These are phyloP conservation scores for Ceriops decandra DNA, from an alignment of 345 rosid genomes.

Conservation along the genomic window DNA sequence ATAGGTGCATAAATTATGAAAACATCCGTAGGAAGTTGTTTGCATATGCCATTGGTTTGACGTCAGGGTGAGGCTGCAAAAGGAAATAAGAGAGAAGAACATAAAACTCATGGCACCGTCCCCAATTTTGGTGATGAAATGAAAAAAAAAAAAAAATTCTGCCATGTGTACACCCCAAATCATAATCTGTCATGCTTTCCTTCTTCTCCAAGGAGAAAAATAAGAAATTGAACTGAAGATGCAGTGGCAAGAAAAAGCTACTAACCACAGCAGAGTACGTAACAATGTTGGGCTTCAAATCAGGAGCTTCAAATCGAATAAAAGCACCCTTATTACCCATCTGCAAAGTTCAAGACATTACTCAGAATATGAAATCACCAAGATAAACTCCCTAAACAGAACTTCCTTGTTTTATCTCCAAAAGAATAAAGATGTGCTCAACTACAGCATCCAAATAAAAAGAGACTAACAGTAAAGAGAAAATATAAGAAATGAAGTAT, in stretches of 20 bases:
- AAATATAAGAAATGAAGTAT: no score
- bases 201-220: background rate
- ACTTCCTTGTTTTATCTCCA: no score
- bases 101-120: background rate
- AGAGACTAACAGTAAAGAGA: no score
- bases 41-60: constrained; percentile 97
- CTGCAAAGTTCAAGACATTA: constrained; percentile 40
- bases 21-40: constrained; percentile 53
- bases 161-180: background rate
- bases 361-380: background rate
- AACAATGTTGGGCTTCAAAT: constrained; percentile 83
- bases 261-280: constrained; percentile 97
- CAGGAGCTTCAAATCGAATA: constrained; percentile 87
- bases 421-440: no score
- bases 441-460: no score
- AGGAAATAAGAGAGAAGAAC: background rate
- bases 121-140: no score
- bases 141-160: background rate
- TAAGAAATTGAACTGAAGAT: background rate
- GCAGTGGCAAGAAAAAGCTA: constrained; percentile 6
- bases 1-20: constrained; percentile 5
- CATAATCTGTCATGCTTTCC: no score
- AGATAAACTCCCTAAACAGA: background rate
- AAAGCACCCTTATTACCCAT: constrained; percentile 99
- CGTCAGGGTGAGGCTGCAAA: constrained; percentile 92